Base-by-base conservation (phyloP, 2,329 filamentous ascomycete genomes). In the Monosporascus sp. region DNA sequence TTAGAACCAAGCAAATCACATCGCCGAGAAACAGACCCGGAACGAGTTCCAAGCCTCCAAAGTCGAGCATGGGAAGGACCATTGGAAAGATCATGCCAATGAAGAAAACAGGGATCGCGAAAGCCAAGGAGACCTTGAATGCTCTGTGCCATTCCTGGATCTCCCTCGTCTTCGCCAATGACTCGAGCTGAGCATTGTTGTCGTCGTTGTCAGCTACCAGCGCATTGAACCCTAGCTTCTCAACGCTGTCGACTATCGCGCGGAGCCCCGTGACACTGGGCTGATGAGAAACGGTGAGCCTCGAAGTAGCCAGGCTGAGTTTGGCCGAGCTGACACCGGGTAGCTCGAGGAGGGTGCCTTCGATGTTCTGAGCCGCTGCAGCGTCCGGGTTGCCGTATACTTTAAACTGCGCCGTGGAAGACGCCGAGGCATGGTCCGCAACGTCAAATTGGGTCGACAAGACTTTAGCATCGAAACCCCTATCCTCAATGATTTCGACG, bases 81-180 rank as follows among this genome's bases (percentile, higher is more conserved):
- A 97, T 97, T 36, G 94, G 94, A 52, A 97, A 77, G 38, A 96
- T 71, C 94, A 99, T 99, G 80, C 88, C 90, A 61, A 96, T 88
- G 50, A 96, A 68, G 66, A 97, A 91, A 36, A 99, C 93, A 0
- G 94, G 94, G 7, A 97, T 73, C 3, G 92, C 91, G 67, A 97
- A 97, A 3, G 80, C 78, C 3, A 90, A 65, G 0, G 91, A 96
- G 7, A 87, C 79, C 57, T 81, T 79, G 71, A 97, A 96, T 0
- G 91, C 90, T 31, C 78, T 82, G 57, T 83, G 85, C 94, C 94
- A 99, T 71, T 96, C 91, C 59, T 88, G 89, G 57, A 99, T 96
- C 71, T 99, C 94, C 62, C 90, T 90, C 0, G 94, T 97, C 74
- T 99, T 99, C 8, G 94, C 89, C 2, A 99, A 80, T 1, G 94